Evolutionary conservation across 2,329 filamentous ascomycete genomes (phyloP), one percentile per base, ranked within the genome.

Genomic region (Monosporascus ibericus): DNA sequence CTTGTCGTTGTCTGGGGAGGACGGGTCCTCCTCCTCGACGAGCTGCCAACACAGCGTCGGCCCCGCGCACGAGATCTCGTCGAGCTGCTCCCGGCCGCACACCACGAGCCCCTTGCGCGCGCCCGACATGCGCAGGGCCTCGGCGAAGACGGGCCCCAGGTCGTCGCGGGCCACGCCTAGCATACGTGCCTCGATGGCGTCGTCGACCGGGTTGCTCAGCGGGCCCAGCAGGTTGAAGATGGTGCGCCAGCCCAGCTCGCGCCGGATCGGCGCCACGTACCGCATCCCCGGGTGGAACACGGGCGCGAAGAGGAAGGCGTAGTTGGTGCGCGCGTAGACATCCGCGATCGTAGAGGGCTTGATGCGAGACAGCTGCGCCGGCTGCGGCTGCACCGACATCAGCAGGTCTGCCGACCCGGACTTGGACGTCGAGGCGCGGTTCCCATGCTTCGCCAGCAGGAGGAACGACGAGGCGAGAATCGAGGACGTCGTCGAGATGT

Each of bases 161-260:
- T 91, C 88, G 65, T 86, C 82, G 56, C 94, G 84, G 17, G 92
- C 92, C 27, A 99, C 92, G 55, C 94, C 94, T n/a, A 99, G 83
- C 53, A 99, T 82, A 30, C 94, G 85, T 14, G 92, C 91, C 73
- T 99, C 94, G 54, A 99, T 82, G 37, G 82, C 70, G 61, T 85
- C 83, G 64, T 96, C 89, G 18, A 95, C 81, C 0, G 94, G 94
- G 70, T 97, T 97, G 46, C 91, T 88, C 27, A 99, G 77, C 0
- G 94, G 94, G 0, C 94, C 94, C 48, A 99, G 81, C 17, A 99
- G 82, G 72, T 99, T 99, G 83, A 99, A 99, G 60, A 99, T 92
- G 2, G 94, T 99, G 63, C 94, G 85, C 79, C 94, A 92, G 53
- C 92, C 92, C 22, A 99, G 82, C 68, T 95, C 88, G 65, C 84